Percentiles rank a stretch among this genome's conserved stretches.
phyloP scores from a whole-genome alignment of 768 basidiomycete species.

The Boletus rubroflammeus region DNA sequence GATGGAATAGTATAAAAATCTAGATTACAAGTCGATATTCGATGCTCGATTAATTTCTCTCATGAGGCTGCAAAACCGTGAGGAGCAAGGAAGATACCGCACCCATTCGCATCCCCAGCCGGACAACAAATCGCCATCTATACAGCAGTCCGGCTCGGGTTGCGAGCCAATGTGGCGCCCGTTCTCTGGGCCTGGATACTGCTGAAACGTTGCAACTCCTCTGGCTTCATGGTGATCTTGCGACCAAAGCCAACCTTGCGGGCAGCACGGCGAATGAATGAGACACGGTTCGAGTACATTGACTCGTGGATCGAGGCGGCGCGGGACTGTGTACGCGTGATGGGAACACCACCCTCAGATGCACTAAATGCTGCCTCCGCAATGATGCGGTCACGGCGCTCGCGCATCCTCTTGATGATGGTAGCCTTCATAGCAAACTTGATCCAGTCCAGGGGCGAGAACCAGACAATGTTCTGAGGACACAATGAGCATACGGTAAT shows the following conservation, averaged over 20 bases:
- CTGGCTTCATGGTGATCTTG: conserved; percentile 75
- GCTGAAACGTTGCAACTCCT: conserved; percentile 83
- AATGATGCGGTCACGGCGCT: conserved; percentile 47
- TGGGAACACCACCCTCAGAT: conserved; percentile 51
- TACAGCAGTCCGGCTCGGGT: conserved; percentile 62
- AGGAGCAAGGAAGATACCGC: conserved; percentile 22
- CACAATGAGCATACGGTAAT: conserved; percentile 8
- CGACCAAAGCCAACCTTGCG: conserved; percentile 87
- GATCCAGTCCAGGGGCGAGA: conserved; percentile 91
- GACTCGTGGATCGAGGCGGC: conserved; percentile 88
- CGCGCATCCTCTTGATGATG: conserved; percentile 79
- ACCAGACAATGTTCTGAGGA: conserved; percentile 88
- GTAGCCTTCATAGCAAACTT: conserved; percentile 97
- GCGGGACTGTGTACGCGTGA: conserved; percentile 85
- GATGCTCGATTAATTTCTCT: conserved; percentile 25
- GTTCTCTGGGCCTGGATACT: conserved; percentile 78
- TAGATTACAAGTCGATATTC: conserved; percentile 34
- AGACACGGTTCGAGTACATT: conserved; percentile 91
- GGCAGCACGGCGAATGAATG: conserved; percentile 85
- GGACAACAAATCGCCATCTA: conserved; percentile 24
- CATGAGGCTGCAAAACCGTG: conserved; percentile 10
- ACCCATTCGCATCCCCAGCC: conserved; percentile 17
- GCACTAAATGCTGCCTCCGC: conserved; percentile 37
- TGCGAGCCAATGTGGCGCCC: conserved; percentile 74
- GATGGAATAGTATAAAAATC: conserved; percentile 25